phyloP scores from a whole-genome alignment of 2,329 filamentous ascomycete genomes.

The Fusarium xyrophilum region DNA sequence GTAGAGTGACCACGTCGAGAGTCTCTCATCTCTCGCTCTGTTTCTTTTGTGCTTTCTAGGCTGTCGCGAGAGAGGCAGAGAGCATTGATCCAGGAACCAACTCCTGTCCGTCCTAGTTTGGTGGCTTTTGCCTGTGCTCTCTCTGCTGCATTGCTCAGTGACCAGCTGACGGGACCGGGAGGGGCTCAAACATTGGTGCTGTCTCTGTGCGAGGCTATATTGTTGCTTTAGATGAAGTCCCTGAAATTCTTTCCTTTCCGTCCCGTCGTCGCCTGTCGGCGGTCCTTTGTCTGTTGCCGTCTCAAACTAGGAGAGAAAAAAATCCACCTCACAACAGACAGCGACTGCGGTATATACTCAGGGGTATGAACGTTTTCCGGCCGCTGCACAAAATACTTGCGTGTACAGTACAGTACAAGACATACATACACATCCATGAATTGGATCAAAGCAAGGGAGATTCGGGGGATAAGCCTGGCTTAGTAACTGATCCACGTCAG shows the following conservation, averaged over 20 bases:
- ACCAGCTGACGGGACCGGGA: conserved; percentile 18
- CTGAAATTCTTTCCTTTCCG: conserved; percentile 33
- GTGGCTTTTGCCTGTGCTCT: conserved; percentile 24
- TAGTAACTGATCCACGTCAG: conserved; percentile 16
- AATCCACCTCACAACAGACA: neutral
- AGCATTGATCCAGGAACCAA: conserved; percentile 27
- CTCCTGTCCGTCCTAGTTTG: conserved; percentile 21
- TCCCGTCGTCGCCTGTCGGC: conserved; percentile 8
- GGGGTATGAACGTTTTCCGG: conserved; percentile 15
- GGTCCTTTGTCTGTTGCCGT: conserved; percentile 15
- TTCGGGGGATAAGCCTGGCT: conserved; percentile 22
- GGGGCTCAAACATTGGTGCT: conserved; percentile 32
- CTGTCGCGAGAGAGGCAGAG: conserved; percentile 4
- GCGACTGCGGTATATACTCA: conserved; percentile 1
- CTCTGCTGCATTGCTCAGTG: conserved; percentile 23
- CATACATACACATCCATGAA: conserved; percentile 4
- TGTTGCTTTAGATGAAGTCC: conserved; percentile 21
- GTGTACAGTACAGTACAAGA: conserved; percentile 10
- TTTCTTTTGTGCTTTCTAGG: conserved; percentile 2
- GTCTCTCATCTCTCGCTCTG: conserved; percentile 15
- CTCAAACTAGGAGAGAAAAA: conserved; percentile 1
- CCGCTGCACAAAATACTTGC: conserved; percentile 30
- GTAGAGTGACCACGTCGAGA: conserved; percentile 26
- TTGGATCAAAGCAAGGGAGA: conserved; percentile 29
- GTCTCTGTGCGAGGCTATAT: conserved; percentile 19